Evolutionary conservation across 1,139 yeast species (phyloP), one percentile per base, ranked within the genome.

Genomic region (Blastobotrys persicus): DNA sequence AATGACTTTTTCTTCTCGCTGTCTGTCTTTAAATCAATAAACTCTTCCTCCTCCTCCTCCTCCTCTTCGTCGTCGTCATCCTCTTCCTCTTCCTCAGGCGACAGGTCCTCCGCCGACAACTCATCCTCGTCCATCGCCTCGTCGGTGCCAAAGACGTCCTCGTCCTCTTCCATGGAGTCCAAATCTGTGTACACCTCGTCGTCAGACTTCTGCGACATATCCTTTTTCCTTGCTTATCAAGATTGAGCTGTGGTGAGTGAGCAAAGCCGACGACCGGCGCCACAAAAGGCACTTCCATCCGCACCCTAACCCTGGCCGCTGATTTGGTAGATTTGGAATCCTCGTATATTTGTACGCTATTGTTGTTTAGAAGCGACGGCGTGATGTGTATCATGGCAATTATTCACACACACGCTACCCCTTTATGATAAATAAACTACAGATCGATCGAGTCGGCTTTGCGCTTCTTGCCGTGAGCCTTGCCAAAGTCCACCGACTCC

Each of bases 401-500:
- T n/a, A n/a, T n/a, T n/a, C n/a, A n/a, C n/a, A n/a, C n/a, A n/a
- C n/a, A n/a, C n/a, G n/a, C n/a, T n/a, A n/a, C n/a, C n/a, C n/a
- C n/a, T n/a, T n/a, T n/a, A n/a, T n/a, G n/a, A 9, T 23, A 16
- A 16, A n/a, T 14, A 13, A 11, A 34, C 26, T 38, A 31, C 84
- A 41, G 81, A 35, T 50, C 64, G 80, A 47, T 20, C 7, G 32
- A 39, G 11, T 23, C 28, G 18, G 42, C 42, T 9, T 19, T 14
- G 4, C 47, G 42, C 32, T 43, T 48, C 33, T 83, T 82, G 34
- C 86, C 83, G 65, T 81, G 76, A 59, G 81, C 80, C 33, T 76
- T 80, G 50, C 83, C 73, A 2, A 85, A 85, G 13, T 71, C 67
- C 17, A 86, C 77, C 6, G 85, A 75, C 9, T 71, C 72, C 52